Evolutionary conservation across 805 yeast species (phyloP), one percentile per base, ranked within the genome.

Genomic region (Teunomyces kruisii): DNA sequence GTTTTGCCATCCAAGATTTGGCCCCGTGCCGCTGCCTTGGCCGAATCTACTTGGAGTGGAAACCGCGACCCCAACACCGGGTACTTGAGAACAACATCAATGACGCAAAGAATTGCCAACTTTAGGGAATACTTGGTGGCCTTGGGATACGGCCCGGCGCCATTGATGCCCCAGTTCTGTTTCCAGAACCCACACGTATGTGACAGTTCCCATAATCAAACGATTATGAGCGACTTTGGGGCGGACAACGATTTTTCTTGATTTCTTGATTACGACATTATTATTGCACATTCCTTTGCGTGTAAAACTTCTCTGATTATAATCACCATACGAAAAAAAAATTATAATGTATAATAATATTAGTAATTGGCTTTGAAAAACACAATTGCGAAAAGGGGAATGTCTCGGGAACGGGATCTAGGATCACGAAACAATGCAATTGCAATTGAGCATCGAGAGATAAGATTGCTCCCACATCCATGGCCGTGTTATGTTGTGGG

Each of bases 11-110:
- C 44, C 6, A 65, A 59, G 47, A 43, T 68, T 16, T 72, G 76
- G 75, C 72, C 75, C 5, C 52, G 76, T 42, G 48, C 70, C 3
- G 74, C 74, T 6, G 72, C 76, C 6, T 57, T 68, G 22, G 75
- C 72, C 1, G 76, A 72, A 52, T 49, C 55, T 9, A 55, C 64
- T 3, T 72, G 76, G 76, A 64, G 71, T 41, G 74, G 75, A 2
- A 70, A 70, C 53, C 59, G 59, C 44, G 62, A 64, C 40, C 51
- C 55, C 12, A 15, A 17, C 4, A 46, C 45, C 17, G 74, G 72
- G 6, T 38, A 48, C 30, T 51, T 53, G 30, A 54, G 74, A 47
- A 57, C 67, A 3, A 52, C 53, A 14, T 48, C 49, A 4, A 53
- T 67, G 46, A 60, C 72, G 3, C 67, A 62, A 42, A 51, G 76